Base-by-base conservation (phyloP, 1,139 yeast genomes). In the Zygoascus sp. region DNA sequence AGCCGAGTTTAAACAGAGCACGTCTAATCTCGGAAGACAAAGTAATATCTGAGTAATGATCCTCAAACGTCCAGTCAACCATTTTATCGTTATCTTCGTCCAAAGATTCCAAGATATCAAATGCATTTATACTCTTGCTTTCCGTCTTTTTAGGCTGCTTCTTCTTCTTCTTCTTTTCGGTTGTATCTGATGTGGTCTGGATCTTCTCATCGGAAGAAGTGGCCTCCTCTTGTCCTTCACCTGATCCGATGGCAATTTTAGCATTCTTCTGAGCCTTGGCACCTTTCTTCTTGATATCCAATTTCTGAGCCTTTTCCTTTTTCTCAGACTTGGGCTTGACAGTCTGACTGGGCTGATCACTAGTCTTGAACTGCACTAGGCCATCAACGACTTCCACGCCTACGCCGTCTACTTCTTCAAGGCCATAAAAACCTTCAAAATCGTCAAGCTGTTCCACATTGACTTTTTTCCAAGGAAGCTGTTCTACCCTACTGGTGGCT, bases 341-440 rank as follows among this genome's bases (percentile, higher is more conserved):
- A 10, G 7, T n/a, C 13, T 39, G 23, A 25, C 37, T 23, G 37
- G 25, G n/a, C 15, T 22, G 28, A 40, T 27, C 21, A 20, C 34
- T 21, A 59, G 59, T 28, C 21, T 53, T 56, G 38, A 60, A 58
- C 38, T 59, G 59, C 22, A 57, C 54, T 8, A 69, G 67, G 36
- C 78, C 81, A 45, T 70, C 73, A 5, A 49, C 57, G 11, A 49
- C 46, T 77, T 77, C 63, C 4, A 90, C 90, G 58, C 78, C 90
- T 20, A 90, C 97, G 22, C 96, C 97, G 46, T 89, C 97, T 46
- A 92, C 77, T 63, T 92, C 98, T 64, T 92, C 97, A 37, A 92
- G 68, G 0, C 97, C 98, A 65, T 81, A 87, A 56, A 89, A 83
- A 0, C 97, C 97, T 58, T 84, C 90, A 61, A 84, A 85, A 63